Base-by-base conservation (phyloP, 2,329 filamentous ascomycete species). In the Bertia moriformis region DNA sequence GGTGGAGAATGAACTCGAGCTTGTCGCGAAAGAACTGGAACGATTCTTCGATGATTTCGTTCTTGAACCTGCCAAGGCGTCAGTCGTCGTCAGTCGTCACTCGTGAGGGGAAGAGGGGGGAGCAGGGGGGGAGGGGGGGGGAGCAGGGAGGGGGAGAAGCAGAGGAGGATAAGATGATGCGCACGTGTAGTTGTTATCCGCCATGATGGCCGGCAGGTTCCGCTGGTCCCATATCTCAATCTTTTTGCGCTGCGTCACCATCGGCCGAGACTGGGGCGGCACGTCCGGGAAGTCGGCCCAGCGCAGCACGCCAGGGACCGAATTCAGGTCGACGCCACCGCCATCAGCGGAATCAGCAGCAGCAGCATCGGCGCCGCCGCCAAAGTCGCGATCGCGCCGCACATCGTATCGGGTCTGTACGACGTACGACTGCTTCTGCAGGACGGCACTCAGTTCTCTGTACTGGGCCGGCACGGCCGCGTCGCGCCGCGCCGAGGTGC, bases 281-380 rank as follows among this genome's bases (percentile, higher is more conserved):
- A 73, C 72, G 43, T 78, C 74, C 1, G 75, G 74, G 35, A 78
- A 61, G 45, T 78, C 74, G 4, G 60, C 66, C 71, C 72, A 80
- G 35, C 67, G 59, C 41, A 79, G 51, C 3, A 66, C 63, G 14
- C 69, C 71, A n/a, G n/a, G n/a, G n/a, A n/a, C n/a, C n/a, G n/a
- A 0, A 57, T 56, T 1, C n/a, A n/a, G n/a, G n/a, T n/a, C n/a
- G n/a, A n/a, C n/a, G n/a, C n/a, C n/a, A n/a, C n/a, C n/a, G n/a
- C n/a, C n/a, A n/a, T n/a, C n/a, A n/a, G n/a, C n/a, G n/a, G n/a
- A n/a, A 10, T n/a, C n/a, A n/a, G 55, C 50, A 4, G 54, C 47
- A 42, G 70, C 63, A 30, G 67, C 58, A 29, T 67, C 39, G 14
- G 45, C 40, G 17, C 14, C 45, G 46, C n/a, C 4, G 39, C 13